phyloP scores from a whole-genome alignment of 202 grass and related monocot genomes.

The Digitaria exilis region DNA sequence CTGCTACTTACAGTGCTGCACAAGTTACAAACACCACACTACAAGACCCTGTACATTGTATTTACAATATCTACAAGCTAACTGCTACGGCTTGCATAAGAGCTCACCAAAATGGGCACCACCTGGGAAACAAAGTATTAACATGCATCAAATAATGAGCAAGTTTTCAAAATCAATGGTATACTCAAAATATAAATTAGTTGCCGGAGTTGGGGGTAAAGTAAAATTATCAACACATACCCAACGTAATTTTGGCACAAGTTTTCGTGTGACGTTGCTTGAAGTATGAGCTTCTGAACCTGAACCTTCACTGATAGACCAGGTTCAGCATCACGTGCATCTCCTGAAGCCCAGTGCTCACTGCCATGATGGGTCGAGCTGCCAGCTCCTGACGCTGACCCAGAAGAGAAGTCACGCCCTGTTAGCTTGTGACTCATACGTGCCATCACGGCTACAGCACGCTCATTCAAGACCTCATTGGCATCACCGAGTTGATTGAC shows the following conservation, averaged over 20 bases:
- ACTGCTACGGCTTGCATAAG: slow-evolving; percentile 2
- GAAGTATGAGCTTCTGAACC: slow-evolving; percentile 88
- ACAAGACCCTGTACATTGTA: slow-evolving; percentile 57
- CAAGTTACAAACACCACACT: slow-evolving; percentile 23
- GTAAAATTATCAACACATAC: slow-evolving; percentile 46
- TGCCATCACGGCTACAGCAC: slow-evolving; percentile 92
- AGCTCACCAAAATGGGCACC: slow-evolving; percentile 98
- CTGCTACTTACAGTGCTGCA: slow-evolving; percentile 37
- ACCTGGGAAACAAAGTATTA: slow-evolving; percentile 60
- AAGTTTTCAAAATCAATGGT: slow-evolving; percentile 18
- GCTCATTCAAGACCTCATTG: slow-evolving; percentile 97
- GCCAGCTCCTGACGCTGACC: slow-evolving; percentile 49
- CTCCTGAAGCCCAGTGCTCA: slow-evolving; percentile 58
- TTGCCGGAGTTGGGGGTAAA: not conserved
- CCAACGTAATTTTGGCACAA: slow-evolving; percentile 95
- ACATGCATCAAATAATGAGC: slow-evolving; percentile 26
- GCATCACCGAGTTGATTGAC: slow-evolving; percentile 98
- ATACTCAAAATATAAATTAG: not conserved
- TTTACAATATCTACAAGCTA: slow-evolving; percentile 59
- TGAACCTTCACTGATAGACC: slow-evolving; percentile 79
- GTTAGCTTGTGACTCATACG: slow-evolving; percentile 98
- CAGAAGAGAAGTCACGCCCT: slow-evolving; percentile 90
- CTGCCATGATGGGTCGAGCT: slow-evolving; percentile 57
- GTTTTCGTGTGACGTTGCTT: slow-evolving; percentile 87
- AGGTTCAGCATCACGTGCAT: slow-evolving; percentile 76